Evolutionary conservation across 2,329 filamentous ascomycete species (phyloP), one percentile per base, ranked within the genome.

Genomic region (Akanthomyces muscarius): DNA sequence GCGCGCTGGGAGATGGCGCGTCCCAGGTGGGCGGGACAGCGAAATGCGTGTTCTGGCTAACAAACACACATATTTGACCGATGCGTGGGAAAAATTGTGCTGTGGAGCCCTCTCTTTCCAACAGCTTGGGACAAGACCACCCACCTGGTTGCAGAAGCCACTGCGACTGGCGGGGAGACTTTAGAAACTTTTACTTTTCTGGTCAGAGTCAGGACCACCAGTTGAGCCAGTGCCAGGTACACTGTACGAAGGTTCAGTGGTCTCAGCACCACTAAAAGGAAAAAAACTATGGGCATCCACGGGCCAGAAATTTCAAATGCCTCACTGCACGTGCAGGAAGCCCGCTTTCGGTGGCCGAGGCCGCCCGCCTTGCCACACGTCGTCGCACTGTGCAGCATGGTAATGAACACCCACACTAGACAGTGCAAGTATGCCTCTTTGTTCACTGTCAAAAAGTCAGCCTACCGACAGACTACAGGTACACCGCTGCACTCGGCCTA

Each of bases 301-400:
- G 4, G 13, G 41, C 11, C 38, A 23, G 18, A 23, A 28, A n/a
- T 30, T 41, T 41, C 28, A 58, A 48, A 47, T 58, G 42, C 54
- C 42, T 58, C 55, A 47, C 44, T 47, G 44, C 54, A 57, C 11
- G n/a, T 47, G 54, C 42, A 25, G 52, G 8, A n/a, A 47, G 42
- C 54, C 41, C 54, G 54, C 41, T 58, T 48, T 58, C 42, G 44
- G 55, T 48, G 55, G 55, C 44, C 55, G 55, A 58, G 55, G 55
- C 52, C 36, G n/a, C 33, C 52, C 52, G 23, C n/a, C 21, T 44
- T 21, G 42, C 54, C 52, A 42, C 33, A n/a, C n/a, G 14, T 48
- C 30, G 42, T 38, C 44, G 55, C 55, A 57, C 55, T 58, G 55
- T 58, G 44, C 55, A 28, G 28, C 44, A 16, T 8, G n/a, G 38